phyloP scores from a whole-genome alignment of 345 rosid species.

The Geranium brycei region DNA sequence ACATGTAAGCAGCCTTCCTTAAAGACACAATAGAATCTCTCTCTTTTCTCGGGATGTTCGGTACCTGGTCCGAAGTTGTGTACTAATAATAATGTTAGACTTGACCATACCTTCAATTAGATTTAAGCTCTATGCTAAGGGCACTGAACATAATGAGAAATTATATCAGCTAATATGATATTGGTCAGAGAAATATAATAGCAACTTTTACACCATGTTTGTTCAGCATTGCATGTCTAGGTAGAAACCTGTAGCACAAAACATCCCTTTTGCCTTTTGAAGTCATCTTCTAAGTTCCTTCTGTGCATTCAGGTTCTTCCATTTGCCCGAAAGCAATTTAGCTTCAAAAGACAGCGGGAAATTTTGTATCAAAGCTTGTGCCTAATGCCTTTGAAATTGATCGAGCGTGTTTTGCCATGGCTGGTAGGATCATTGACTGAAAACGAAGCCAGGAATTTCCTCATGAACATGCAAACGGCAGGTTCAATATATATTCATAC shows the following conservation, averaged over 20 bases:
- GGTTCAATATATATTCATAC: slow-evolving; percentile 26
- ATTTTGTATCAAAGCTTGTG: slow-evolving; percentile 74
- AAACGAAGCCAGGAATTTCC: slow-evolving; percentile 57
- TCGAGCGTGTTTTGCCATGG: slow-evolving; percentile 88
- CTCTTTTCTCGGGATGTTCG: too few species aligned
- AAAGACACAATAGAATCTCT: neutral
- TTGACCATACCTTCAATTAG: neutral
- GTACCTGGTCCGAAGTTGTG: neutral
- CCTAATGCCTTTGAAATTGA: slow-evolving; percentile 78
- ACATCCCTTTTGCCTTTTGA: slow-evolving; percentile 7
- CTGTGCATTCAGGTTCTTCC: slow-evolving; percentile 63
- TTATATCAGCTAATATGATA: too few species aligned
- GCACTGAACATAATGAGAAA: too few species aligned
- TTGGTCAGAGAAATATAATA: too few species aligned
- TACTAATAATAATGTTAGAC: neutral
- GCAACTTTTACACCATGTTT: too few species aligned
- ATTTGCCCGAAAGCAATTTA: slow-evolving; percentile 58
- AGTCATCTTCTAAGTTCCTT: slow-evolving; percentile 12
- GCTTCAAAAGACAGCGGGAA: slow-evolving; percentile 61
- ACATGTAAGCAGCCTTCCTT: slow-evolving; percentile 41
- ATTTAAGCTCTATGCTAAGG: neutral
- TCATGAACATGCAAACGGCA: slow-evolving; percentile 65
- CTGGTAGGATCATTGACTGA: slow-evolving; percentile 54
- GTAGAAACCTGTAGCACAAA: too few species aligned
- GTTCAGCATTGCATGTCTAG: too few species aligned